A percentile compares a stretch with the other conserved stretches of the same genome.
Evolutionary conservation across 1,284 basidiomycete species (phyloP).

Genomic region (Fomitiporia mediterranea): DNA sequence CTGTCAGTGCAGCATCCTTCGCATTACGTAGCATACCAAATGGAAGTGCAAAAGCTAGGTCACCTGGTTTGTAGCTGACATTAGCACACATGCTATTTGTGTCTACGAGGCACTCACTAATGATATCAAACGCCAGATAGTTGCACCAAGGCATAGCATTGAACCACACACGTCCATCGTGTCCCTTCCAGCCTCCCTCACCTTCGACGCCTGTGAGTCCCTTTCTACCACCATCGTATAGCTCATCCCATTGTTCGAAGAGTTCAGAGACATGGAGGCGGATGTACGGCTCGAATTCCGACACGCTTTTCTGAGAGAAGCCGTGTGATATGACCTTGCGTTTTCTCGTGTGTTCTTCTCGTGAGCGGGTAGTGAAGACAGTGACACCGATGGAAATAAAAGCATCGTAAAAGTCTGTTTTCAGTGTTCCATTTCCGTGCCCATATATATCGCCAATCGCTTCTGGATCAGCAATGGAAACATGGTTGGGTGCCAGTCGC

Average conservation of each 20-base stretch:
- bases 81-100: too few species aligned
- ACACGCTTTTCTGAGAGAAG: constrained; percentile 65
- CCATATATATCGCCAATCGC: constrained; percentile 74
- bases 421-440: constrained; percentile 69
- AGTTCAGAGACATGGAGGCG: constrained; percentile 59
- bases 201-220: constrained; percentile 56
- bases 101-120: constrained; percentile 37
- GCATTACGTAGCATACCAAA: constrained; percentile 86
- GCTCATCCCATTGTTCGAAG: constrained; percentile 73
- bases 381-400: constrained; percentile 34
- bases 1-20: constrained; percentile 68
- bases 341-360: constrained; percentile 47
- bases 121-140: constrained; percentile 87
- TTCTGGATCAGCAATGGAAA: constrained; percentile 77
- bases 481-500: constrained; percentile 84
- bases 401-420: constrained; percentile 43
- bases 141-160: constrained; percentile 74
- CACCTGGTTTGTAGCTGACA: constrained; percentile 48
- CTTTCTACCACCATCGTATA: constrained; percentile 55
- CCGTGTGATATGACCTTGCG: constrained; percentile 43
- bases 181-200: constrained; percentile 60
- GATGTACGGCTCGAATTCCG: constrained; percentile 79
- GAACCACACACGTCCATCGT: constrained; percentile 61
- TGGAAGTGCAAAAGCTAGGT: constrained; percentile 80
- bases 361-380: constrained; percentile 45